phyloP scores from a whole-genome alignment of 345 rosid species.

The Balakata baccata region DNA sequence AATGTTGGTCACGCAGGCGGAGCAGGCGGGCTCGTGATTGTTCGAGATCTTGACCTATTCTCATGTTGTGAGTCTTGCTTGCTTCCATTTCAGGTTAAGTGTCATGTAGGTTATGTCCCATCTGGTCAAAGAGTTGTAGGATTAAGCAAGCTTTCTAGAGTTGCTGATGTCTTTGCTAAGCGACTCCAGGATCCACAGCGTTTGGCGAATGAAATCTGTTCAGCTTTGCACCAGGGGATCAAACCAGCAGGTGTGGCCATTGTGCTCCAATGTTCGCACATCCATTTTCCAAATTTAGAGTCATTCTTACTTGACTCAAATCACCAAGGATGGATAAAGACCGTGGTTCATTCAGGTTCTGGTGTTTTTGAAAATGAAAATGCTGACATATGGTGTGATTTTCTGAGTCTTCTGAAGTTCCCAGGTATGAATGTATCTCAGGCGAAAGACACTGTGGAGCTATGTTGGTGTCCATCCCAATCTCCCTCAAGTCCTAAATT shows the following conservation, averaged over 20 bases:
- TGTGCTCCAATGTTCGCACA: constrained; percentile 73
- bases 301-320: constrained; percentile 42
- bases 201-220: constrained; percentile 69
- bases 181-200: constrained; percentile 86
- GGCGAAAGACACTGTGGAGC: constrained; percentile 23
- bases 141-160: constrained; percentile 89
- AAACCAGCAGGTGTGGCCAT: constrained; percentile 88
- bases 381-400: constrained; percentile 65
- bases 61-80: constrained; percentile 89
- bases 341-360: constrained; percentile 56
- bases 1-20: constrained; percentile 81
- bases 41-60: constrained; percentile 80
- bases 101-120: constrained; percentile 89
- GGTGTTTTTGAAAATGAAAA: constrained; percentile 69
- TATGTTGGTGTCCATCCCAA: constrained; percentile 68
- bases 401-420: constrained; percentile 55
- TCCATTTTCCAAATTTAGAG: constrained; percentile 63
- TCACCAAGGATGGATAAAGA: constrained; percentile 55
- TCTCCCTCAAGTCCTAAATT: constrained; percentile 35
- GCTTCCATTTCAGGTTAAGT: constrained; percentile 83
- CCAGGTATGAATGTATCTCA: constrained; percentile 42
- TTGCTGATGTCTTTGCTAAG: constrained; percentile 78
- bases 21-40: constrained; percentile 83
- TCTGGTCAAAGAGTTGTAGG: constrained; percentile 75
- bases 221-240: constrained; percentile 70